Conservation (phyloP, 805 yeast species). For the Candida dajiaensis region DNA sequence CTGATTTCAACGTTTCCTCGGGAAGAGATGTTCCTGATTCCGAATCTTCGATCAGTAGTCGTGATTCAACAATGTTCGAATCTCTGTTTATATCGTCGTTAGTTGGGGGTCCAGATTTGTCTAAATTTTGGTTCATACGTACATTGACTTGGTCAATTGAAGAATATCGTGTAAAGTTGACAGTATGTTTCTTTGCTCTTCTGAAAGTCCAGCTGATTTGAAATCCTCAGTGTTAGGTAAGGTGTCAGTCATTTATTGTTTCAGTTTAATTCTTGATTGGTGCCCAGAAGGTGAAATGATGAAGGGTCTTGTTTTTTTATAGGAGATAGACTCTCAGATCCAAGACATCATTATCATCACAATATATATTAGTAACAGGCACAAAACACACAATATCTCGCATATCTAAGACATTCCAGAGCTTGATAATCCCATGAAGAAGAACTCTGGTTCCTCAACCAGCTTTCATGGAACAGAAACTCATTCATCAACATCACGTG, state of each 20-base stretch:
- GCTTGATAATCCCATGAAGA: too few relatives aligned
- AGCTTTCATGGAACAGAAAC: too few relatives aligned
- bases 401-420: too few relatives aligned
- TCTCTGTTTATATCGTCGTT: constrained; percentile 3
- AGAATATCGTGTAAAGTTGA: constrained; percentile 5
- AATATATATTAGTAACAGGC: too few relatives aligned
- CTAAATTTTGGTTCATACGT: background rate
- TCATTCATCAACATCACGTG: too few relatives aligned
- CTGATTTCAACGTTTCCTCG: background rate
- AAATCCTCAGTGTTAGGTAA: background rate
- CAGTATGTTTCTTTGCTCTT: constrained; percentile 1
- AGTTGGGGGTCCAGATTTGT: too few relatives aligned
- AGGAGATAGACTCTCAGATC: too few relatives aligned
- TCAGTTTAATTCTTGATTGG: too few relatives aligned
- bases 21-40: background rate
- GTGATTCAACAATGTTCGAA: constrained; percentile 2
- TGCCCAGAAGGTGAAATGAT: too few relatives aligned
- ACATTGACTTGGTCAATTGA: constrained; percentile 5
- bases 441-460: too few relatives aligned
- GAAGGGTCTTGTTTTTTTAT: too few relatives aligned
- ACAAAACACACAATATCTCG: too few relatives aligned
- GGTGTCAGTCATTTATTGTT: background rate
- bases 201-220: background rate
- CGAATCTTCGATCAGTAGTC: background rate
- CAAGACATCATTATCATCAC: background rate